Evolutionary conservation across 495 filamentous ascomycete genomes (phyloP).

Genomic region (Neurospora sp.): DNA sequence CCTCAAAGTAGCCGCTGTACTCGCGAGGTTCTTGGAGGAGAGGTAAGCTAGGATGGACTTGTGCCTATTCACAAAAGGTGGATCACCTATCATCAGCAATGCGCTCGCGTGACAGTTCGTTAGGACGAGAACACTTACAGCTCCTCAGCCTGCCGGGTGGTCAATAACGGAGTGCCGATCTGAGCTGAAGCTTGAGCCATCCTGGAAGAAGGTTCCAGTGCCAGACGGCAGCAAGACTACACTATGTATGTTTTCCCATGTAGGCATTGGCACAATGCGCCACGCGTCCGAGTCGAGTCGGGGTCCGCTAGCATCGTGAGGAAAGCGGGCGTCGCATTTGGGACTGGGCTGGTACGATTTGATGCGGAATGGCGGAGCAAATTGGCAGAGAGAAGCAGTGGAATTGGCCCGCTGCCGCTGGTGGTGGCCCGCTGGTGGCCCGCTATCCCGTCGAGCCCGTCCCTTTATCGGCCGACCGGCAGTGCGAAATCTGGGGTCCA

Average conservation of each 20-base stretch:
- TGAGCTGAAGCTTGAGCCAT: neutral
- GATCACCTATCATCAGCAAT: neutral
- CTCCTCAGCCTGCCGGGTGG: slow-evolving; percentile 69
- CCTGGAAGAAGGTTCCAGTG: neutral
- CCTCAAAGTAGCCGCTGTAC: slow-evolving; percentile 53
- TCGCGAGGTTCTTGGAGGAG: slow-evolving; percentile 49
- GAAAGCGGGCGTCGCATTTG: neutral
- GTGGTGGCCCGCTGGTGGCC: neutral
- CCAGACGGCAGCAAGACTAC: neutral
- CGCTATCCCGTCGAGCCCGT: neutral
- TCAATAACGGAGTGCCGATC: slow-evolving; percentile 30
- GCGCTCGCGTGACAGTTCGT: neutral
- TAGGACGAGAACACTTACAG: slow-evolving; percentile 44
- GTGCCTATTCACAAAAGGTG: slow-evolving; percentile 43
- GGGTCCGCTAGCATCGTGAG: neutral
- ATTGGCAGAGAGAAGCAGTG: neutral
- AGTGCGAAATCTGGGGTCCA: neutral
- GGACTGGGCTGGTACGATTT: neutral
- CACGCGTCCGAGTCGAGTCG: neutral
- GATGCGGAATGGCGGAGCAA: neutral
- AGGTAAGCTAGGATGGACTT: slow-evolving; percentile 84
- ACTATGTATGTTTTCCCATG: neutral
- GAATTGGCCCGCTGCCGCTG: neutral
- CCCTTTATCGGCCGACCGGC: neutral
- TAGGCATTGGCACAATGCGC: neutral